These are phyloP conservation scores for Ganoderma sinense DNA, from an alignment of 1,284 basidiomycete species.

Conservation along the genomic window DNA sequence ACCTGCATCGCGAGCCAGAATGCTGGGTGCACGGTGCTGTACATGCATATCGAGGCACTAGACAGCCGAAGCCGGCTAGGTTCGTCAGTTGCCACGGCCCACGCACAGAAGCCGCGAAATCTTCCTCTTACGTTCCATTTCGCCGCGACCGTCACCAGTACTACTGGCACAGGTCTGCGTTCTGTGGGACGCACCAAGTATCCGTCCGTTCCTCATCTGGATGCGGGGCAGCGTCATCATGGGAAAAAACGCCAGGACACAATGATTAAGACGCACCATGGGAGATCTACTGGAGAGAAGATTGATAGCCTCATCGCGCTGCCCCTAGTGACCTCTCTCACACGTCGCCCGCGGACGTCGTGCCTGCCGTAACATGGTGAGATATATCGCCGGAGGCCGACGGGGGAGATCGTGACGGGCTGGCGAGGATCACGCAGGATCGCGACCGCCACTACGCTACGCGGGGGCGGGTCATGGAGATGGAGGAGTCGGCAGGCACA, in stretches of 20 bases:
- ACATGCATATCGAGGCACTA: neutral
- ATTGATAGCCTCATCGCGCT: neutral
- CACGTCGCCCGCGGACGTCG: neutral
- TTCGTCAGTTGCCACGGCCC: conserved; percentile 3
- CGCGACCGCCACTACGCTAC: neutral
- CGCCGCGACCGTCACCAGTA: neutral
- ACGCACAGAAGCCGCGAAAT: neutral
- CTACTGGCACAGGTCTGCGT: neutral
- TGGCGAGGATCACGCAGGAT: conserved; percentile 4
- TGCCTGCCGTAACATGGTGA: neutral
- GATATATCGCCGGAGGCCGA: neutral
- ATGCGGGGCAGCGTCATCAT: neutral
- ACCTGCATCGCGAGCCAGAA: neutral
- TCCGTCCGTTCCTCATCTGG: neutral
- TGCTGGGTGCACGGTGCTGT: neutral
- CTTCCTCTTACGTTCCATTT: neutral
- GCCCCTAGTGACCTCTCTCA: neutral
- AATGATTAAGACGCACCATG: conserved; percentile 2
- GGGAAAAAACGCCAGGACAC: neutral
- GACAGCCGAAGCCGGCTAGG: neutral
- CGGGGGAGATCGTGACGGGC: neutral
- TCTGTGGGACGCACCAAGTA: neutral
- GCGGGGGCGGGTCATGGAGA: neutral
- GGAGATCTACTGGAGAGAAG: no score
- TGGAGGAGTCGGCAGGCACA: neutral